These are phyloP conservation scores for Epichloe sylvatica DNA, from an alignment of 2,329 filamentous ascomycete species.

Conservation along the genomic window DNA sequence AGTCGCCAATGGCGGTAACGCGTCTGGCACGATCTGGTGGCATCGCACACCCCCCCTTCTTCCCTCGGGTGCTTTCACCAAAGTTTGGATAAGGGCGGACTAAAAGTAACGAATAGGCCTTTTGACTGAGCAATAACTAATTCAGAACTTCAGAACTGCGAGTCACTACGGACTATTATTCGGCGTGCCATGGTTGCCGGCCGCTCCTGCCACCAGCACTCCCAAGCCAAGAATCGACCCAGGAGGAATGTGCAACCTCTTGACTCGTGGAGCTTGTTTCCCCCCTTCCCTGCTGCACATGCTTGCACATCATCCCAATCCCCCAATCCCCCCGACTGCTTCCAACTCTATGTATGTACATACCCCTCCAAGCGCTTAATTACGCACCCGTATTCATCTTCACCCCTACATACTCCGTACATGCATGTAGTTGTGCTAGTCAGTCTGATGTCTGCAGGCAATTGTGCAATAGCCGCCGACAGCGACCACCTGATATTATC, in stretches of 20 bases:
- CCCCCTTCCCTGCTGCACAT: background rate
- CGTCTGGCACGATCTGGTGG: background rate
- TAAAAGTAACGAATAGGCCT: background rate
- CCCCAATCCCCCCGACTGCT: background rate
- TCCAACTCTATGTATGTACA: background rate
- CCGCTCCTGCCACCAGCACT: background rate
- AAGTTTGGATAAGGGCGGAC: background rate
- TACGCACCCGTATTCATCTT: background rate
- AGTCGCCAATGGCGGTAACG: background rate
- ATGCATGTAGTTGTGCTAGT: background rate
- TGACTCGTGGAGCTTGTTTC: slow-evolving; percentile 3
- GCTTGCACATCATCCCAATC: slow-evolving; percentile 1
- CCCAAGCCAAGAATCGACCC: background rate
- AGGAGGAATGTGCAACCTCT: slow-evolving; percentile 1
- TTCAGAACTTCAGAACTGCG: background rate
- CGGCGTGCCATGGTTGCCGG: background rate
- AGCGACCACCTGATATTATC: background rate
- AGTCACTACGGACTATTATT: background rate
- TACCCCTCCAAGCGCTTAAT: background rate
- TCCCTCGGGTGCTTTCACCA: background rate
- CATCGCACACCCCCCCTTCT: background rate
- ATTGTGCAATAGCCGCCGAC: slow-evolving; percentile 1
- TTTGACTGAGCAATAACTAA: too few relatives aligned
- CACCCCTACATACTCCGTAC: background rate
- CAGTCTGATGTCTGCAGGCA: background rate